A percentile compares a stretch with the other conserved stretches of the same genome.
phyloP scores from a whole-genome alignment of 257 asterid species.

The Solanum ahanhuiri region DNA sequence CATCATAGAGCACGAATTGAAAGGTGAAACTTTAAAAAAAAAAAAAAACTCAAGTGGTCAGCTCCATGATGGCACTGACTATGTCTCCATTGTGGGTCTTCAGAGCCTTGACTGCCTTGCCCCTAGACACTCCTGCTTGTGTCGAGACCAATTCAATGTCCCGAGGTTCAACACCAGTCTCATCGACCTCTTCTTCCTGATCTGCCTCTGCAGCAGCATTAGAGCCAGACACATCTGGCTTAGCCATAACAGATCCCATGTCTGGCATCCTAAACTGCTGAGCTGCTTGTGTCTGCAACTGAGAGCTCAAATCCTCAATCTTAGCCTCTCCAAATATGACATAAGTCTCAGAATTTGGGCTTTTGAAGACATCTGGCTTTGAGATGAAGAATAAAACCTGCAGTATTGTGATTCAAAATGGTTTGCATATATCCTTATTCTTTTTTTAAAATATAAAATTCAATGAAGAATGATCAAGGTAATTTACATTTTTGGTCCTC shows the following conservation, averaged over 20 bases:
- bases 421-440: background rate
- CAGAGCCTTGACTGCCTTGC: conserved; percentile 82
- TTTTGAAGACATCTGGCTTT: conserved; percentile 84
- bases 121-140: conserved; percentile 74
- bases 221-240: conserved; percentile 39
- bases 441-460: background rate
- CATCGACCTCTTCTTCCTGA: conserved; percentile 75
- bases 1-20: conserved; percentile 2
- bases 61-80: conserved; percentile 90
- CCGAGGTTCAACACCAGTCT: conserved; percentile 56
- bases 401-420: background rate
- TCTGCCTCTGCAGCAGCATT: conserved; percentile 32
- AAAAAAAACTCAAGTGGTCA: conserved; percentile 31
- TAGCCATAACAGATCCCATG: conserved; percentile 48
- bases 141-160: conserved; percentile 89
- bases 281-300: conserved; percentile 92
- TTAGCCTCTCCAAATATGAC: conserved; percentile 89
- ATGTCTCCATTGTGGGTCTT: conserved; percentile 71
- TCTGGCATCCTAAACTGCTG: conserved; percentile 86
- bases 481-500: conserved; percentile 65
- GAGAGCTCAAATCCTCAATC: conserved; percentile 89
- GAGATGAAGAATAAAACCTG: conserved; percentile 80
- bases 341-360: conserved; percentile 80
- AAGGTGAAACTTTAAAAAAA: background rate
- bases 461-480: background rate